phyloP scores from a whole-genome alignment of 2,329 filamentous ascomycete genomes.

The Colletotrichum tabaci region DNA sequence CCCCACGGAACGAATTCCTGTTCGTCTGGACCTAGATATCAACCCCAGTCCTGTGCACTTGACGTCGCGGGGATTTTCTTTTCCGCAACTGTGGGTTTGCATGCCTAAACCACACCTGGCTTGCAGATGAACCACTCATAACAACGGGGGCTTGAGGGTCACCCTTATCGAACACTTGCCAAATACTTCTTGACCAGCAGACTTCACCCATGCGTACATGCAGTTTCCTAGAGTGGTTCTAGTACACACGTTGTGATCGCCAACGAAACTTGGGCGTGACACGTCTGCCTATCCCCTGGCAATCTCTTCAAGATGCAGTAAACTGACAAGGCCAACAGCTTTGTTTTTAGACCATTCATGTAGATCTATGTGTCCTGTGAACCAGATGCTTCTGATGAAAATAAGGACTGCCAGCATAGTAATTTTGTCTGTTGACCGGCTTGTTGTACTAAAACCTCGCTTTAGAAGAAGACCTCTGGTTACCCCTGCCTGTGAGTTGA shows the following conservation, averaged over 20 bases:
- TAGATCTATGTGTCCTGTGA: neutral
- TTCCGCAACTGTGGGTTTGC: slow-evolving; percentile 26
- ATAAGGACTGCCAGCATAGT: neutral
- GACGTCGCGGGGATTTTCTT: slow-evolving; percentile 19
- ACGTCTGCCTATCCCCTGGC: neutral
- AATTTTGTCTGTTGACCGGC: neutral
- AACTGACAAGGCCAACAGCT: neutral
- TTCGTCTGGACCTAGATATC: slow-evolving; percentile 6
- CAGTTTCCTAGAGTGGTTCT: slow-evolving; percentile 1
- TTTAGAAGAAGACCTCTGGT: neutral
- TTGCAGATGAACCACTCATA: slow-evolving; percentile 18
- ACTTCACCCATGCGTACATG: slow-evolving; percentile 3
- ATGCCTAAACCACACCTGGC: neutral
- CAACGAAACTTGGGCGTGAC: slow-evolving; percentile 1
- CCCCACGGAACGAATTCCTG: neutral
- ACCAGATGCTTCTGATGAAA: no score
- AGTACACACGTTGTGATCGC: neutral
- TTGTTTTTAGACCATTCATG: no score
- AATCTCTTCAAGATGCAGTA: neutral
- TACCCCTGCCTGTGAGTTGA: neutral
- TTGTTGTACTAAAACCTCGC: neutral
- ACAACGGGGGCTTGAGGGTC: neutral
- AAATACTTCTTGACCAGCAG: neutral
- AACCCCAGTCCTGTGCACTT: neutral
- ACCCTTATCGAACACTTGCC: neutral